phyloP scores from a whole-genome alignment of 139 green algal genomes.

The Nannochloris sp. region DNA sequence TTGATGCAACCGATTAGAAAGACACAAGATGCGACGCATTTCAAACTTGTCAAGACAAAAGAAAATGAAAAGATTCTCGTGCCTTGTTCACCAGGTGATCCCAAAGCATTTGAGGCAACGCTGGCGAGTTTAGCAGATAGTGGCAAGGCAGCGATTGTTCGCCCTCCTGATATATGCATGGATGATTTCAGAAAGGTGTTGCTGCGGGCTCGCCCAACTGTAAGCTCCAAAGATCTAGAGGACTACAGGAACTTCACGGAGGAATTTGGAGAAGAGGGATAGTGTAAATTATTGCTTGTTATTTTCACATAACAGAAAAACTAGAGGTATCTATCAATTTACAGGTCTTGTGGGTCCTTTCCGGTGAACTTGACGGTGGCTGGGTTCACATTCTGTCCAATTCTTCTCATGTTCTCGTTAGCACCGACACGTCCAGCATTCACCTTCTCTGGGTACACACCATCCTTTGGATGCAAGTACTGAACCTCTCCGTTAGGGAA shows the following conservation, averaged over 20 bases:
- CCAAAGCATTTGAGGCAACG: constrained; percentile 45
- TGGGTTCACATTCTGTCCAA: constrained; percentile 84
- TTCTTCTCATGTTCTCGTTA: constrained; percentile 87
- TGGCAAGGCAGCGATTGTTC: constrained; percentile 39
- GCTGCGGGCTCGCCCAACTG: constrained; percentile 79
- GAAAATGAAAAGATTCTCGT: constrained; percentile 27
- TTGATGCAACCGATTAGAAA: constrained; percentile 96
- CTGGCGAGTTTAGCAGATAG: constrained; percentile 72
- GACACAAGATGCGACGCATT: constrained; percentile 88
- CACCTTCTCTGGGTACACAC: constrained; percentile 99
- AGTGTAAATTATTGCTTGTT: not conserved
- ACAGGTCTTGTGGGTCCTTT: constrained; percentile 41
- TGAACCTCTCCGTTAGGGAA: constrained; percentile 93
- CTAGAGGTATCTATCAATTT: not conserved
- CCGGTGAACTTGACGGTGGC: constrained; percentile 79
- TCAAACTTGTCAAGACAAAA: constrained; percentile 33
- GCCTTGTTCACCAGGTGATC: constrained; percentile 72
- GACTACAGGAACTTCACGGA: constrained; percentile 85
- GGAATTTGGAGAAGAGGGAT: constrained; percentile 94
- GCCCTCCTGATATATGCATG: constrained; percentile 67
- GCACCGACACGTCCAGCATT: constrained; percentile 78
- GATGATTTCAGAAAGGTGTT: constrained; percentile 85
- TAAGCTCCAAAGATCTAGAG: constrained; percentile 74
- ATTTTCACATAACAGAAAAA: constrained; percentile 4
- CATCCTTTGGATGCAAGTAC: constrained; percentile 98